Evolutionary conservation across 73 alveolate genomes (phyloP).

Genomic region (Stentor roeselii): DNA sequence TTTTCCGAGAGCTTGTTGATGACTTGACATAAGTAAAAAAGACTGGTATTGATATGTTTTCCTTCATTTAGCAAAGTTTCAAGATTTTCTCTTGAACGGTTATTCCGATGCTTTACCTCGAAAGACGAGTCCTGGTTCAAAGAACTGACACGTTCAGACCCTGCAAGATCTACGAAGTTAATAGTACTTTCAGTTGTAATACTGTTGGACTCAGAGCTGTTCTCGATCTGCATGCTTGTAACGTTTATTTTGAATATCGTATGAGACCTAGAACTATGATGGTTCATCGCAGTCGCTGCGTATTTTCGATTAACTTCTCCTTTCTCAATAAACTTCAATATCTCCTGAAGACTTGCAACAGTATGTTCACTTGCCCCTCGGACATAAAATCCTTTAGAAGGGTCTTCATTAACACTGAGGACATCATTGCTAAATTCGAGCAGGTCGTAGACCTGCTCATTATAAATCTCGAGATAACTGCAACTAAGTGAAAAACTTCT

Average conservation of each 20-base stretch:
- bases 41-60: slow-evolving; percentile 60
- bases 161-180: slow-evolving; percentile 87
- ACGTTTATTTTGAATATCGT: slow-evolving; percentile 66
- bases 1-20: slow-evolving; percentile 61
- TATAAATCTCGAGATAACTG: slow-evolving; percentile 69
- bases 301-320: slow-evolving; percentile 56
- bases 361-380: slow-evolving; percentile 68
- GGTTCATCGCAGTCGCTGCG: slow-evolving; percentile 57
- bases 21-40: slow-evolving; percentile 69
- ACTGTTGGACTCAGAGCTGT: slow-evolving; percentile 51
- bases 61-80: slow-evolving; percentile 74
- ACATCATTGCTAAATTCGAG: slow-evolving; percentile 44
- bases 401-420: slow-evolving; percentile 65
- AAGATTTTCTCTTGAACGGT: slow-evolving; percentile 75
- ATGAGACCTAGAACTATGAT: slow-evolving; percentile 73
- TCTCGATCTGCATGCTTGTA: slow-evolving; percentile 50
- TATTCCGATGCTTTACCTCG: too few relatives aligned
- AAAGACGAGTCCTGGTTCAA: too few relatives aligned
- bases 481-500: too few relatives aligned
- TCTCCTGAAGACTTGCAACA: slow-evolving; percentile 43
- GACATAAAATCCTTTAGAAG: slow-evolving; percentile 64
- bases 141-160: slow-evolving; percentile 80
- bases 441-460: slow-evolving; percentile 66
- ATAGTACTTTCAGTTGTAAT: slow-evolving; percentile 60
- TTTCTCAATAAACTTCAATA: slow-evolving; percentile 51